Base-by-base conservation (phyloP, 139 green algal genomes). In the Chlorella sp. region DNA sequence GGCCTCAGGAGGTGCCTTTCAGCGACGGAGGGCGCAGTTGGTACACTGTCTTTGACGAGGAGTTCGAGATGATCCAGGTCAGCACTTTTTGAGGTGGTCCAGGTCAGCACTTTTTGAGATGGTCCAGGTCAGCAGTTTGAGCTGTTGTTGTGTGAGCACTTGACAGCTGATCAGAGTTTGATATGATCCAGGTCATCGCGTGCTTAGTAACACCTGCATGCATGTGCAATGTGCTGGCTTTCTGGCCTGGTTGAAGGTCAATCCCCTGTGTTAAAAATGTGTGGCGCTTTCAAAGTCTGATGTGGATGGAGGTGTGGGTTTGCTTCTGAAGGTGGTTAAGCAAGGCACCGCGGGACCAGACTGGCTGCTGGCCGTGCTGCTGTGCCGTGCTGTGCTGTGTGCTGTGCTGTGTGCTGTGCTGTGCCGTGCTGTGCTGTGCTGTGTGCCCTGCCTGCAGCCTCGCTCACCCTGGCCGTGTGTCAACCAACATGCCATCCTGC, bases 31-130 rank as follows among this genome's bases (percentile, higher is more conserved):
- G 92, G 24, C 85, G 90, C 30, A 85, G 85, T 22, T 94, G 92
- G 92, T 90, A 91, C 53, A 73, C 40, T 0, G 88, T 77, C 1
- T 93, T 93, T 85, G 87, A 90, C 12, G 79, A 82, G 4, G 69
- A 91, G 19, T 91, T 88, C 26, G 87, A 94, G n/a, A 77, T 92
- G 1, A 93, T 94, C 42, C 28, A 93, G 91, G 91, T 93, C 64
- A 1, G 68, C 5, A 18, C 60, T 26, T 68, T 14, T 68, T 14
- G 11, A 34, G 0, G 48, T 69, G 48, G n/a, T n/a, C n/a, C n/a
- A n/a, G n/a, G n/a, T n/a, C n/a, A n/a, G n/a, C n/a, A n/a, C n/a
- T n/a, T n/a, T n/a, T 68, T 14, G 11, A 34, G 0, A 24, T 69
- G 48, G n/a, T n/a, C n/a, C n/a, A n/a, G 48, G 48, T 57, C 48